Evolutionary conservation across 164 flowering plant genomes (phyloP), one percentile per base, ranked within the genome.

Genomic region (Berberis thunbergii): DNA sequence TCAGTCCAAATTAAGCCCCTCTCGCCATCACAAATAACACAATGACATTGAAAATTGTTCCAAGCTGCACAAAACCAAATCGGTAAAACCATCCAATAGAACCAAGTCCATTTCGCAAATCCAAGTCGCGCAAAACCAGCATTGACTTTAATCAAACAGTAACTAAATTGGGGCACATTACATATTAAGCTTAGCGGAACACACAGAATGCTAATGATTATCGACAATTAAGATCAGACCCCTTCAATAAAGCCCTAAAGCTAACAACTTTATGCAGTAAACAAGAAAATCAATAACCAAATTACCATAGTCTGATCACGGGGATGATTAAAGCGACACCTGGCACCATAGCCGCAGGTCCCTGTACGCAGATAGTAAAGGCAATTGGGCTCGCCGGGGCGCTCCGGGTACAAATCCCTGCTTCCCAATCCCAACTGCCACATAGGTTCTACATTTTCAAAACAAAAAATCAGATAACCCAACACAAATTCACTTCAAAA

Each of bases 311-410:
- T 77, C 12, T 90, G 97, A 79, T 89, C 84, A 7, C 75, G 87
- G 46, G 98, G 98, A 69, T 92, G 98, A 73, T 89, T 84, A 69
- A 73, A 89, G 3, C 98, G 85, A 72, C 98, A 92, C 70, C 87
- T 75, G 60, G 71, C 64, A n/a, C 97, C 98, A 45, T 79, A 92
- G 1, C 91, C 86, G 54, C 98, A 92, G 43, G 73, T 72, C 67
- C 98, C 98, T 12, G 91, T 92, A 8, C 89, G 77, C 89, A 89
- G 78, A 60, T 87, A 92, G 73, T 81, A 89, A 3, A 72, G 79
- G 57, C 98, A 92, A 66, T 84, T 84, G 3, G 86, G 74, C 69
- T 76, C 81, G 38, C 93, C 93, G 2, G 78, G 85, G 4, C 96
- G 81, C 77, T 92, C 91, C 52, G 98, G 98, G 68, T 83, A 89